These are phyloP conservation scores for Aegilops umbellulata DNA, from an alignment of 176 grass and related monocot species.

Conservation along the genomic window DNA sequence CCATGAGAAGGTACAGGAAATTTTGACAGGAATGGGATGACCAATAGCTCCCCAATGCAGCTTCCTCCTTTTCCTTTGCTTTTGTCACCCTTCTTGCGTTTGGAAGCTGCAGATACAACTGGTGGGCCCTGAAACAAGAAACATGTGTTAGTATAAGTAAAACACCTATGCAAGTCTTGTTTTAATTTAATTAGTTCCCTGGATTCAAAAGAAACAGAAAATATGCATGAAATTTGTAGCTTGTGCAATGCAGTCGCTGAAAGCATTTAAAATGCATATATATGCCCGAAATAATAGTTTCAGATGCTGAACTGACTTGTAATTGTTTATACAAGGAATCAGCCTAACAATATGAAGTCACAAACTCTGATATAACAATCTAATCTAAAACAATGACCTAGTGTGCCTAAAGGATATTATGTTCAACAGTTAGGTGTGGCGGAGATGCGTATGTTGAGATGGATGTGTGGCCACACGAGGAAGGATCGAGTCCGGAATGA, in stretches of 20 bases:
- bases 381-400: background rate
- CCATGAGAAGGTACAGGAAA: conserved; percentile 64
- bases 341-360: background rate
- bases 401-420: conserved; percentile 8
- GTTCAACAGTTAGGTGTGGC: no score
- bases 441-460: no score
- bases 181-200: conserved; percentile 9
- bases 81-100: conserved; percentile 91
- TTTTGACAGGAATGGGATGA: conserved; percentile 89
- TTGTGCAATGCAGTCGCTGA: conserved; percentile 5
- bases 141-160: background rate
- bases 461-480: no score
- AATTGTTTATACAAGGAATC: background rate
- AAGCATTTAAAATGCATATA: conserved; percentile 9
- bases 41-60: conserved; percentile 80
- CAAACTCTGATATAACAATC: background rate
- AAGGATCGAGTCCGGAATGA: no score
- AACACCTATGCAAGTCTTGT: background rate
- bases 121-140: conserved; percentile 68
- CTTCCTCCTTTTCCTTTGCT: conserved; percentile 80
- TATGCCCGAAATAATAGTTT: conserved; percentile 2
- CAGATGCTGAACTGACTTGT: background rate
- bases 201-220: conserved; percentile 12
- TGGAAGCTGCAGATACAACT: conserved; percentile 59
- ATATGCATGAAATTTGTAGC: background rate